These are phyloP conservation scores for Alloteropsis semialata DNA, from an alignment of 176 grass and related monocot genomes.

Conservation along the genomic window DNA sequence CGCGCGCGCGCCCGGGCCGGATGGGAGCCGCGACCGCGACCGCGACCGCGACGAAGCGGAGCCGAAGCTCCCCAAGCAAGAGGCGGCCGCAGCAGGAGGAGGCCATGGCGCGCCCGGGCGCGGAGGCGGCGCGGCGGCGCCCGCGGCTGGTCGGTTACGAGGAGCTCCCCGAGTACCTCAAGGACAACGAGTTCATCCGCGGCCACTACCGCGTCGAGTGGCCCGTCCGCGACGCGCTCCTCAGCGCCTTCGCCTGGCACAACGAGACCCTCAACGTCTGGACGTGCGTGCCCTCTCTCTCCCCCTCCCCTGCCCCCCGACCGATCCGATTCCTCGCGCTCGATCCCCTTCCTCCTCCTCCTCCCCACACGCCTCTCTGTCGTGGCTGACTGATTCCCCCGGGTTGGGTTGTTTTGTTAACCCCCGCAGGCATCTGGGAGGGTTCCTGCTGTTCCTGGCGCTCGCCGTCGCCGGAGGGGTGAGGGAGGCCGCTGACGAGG, in stretches of 20 bases:
- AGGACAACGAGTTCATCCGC: conserved; percentile 94
- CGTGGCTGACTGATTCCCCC: neutral
- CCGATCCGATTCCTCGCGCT: neutral
- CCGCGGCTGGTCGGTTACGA: conserved; percentile 71
- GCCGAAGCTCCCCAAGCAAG: neutral
- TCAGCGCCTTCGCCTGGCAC: conserved; percentile 98
- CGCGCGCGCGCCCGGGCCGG: neutral
- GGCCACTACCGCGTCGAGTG: conserved; percentile 84
- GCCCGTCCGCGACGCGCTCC: conserved; percentile 77
- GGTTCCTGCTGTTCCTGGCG: conserved; percentile 78
- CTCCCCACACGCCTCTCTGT: neutral
- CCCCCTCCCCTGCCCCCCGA: no score
- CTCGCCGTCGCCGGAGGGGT: conserved; percentile 55
- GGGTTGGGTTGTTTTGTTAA: neutral
- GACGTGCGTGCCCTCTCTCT: conserved; percentile 42
- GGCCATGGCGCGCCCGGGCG: conserved; percentile 12
- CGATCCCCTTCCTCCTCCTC: neutral
- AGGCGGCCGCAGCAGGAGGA: neutral
- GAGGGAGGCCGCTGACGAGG: conserved; percentile 41
- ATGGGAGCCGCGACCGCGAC: conserved; percentile 41
- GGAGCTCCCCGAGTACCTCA: conserved; percentile 86
- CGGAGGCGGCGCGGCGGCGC: neutral
- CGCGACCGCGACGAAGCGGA: conserved; percentile 30
- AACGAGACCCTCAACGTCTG: conserved; percentile 99
- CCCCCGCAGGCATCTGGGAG: conserved; percentile 81